Evolutionary conservation across 208 protist species (phyloP).

Genomic region (Acanthamoeba lenticulata): DNA sequence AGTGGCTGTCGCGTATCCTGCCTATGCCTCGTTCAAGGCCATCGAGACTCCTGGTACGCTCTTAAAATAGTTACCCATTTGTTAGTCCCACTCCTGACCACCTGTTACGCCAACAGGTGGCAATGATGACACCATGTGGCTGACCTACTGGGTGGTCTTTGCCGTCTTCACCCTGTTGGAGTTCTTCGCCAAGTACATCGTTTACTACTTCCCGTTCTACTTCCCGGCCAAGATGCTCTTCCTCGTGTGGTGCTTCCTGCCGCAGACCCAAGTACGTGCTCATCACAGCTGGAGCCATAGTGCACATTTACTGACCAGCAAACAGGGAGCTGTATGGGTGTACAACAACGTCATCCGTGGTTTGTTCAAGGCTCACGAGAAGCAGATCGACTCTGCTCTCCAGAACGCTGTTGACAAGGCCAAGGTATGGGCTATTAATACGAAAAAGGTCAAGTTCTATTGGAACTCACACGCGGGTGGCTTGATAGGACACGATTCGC

Average conservation of each 20-base stretch:
- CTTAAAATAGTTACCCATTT: background rate
- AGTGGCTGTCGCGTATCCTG: conserved; percentile 73
- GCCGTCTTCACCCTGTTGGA: conserved; percentile 72
- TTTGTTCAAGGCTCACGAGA: background rate
- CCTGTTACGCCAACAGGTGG: background rate
- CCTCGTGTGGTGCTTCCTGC: conserved; percentile 68
- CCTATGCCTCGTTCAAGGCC: conserved; percentile 77
- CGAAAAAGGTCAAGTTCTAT: background rate
- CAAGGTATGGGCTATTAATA: background rate
- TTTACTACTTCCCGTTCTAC: conserved; percentile 76
- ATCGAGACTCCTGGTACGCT: conserved; percentile 67
- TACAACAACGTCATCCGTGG: background rate
- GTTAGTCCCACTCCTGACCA: background rate
- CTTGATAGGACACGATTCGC: too few relatives aligned
- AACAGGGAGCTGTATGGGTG: background rate
- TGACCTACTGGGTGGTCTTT: conserved; percentile 80
- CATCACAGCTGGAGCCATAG: background rate
- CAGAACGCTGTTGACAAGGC: background rate
- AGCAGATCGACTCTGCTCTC: background rate
- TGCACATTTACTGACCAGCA: background rate
- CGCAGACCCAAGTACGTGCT: background rate
- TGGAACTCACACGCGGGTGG: too few relatives aligned
- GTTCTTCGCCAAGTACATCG: conserved; percentile 40
- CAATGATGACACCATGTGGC: conserved; percentile 76
- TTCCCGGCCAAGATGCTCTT: conserved; percentile 71